Evolutionary conservation across 202 grass and related monocot species (phyloP).

Genomic region (Carex arenaria): DNA sequence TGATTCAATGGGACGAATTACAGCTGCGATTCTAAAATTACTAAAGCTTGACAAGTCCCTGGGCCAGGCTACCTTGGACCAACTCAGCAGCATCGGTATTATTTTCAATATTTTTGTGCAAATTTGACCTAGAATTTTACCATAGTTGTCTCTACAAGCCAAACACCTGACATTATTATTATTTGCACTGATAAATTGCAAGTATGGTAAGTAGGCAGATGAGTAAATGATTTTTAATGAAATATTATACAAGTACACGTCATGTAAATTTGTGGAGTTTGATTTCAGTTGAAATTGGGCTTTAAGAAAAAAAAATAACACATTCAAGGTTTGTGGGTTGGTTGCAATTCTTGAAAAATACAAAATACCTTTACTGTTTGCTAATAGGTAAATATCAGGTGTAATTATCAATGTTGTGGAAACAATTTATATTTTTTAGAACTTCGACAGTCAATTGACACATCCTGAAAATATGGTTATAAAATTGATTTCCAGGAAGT

Average conservation of each 20-base stretch:
- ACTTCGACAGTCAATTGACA: background rate
- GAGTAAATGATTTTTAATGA: background rate
- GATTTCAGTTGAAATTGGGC: background rate
- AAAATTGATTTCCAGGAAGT: slow-evolving; percentile 54
- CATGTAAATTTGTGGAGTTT: background rate
- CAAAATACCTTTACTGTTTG: background rate
- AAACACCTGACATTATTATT: background rate
- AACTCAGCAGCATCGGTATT: slow-evolving; percentile 89
- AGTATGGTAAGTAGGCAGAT: background rate
- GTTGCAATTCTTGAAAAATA: background rate
- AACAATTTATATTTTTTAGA: background rate
- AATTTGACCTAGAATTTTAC: background rate
- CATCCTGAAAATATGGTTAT: background rate
- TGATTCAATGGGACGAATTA: slow-evolving; percentile 92
- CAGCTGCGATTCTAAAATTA: slow-evolving; percentile 81
- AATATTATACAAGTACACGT: background rate
- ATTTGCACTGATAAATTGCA: background rate
- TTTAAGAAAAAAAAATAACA: background rate
- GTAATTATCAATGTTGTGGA: background rate
- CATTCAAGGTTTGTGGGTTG: background rate
- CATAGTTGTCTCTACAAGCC: background rate
- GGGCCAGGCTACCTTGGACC: slow-evolving; percentile 75
- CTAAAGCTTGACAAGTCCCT: slow-evolving; percentile 96
- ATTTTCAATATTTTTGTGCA: background rate
- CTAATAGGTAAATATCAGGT: slow-evolving; percentile 1